phyloP scores from a whole-genome alignment of 257 asterid species.

The Gardenia jasminoides region DNA sequence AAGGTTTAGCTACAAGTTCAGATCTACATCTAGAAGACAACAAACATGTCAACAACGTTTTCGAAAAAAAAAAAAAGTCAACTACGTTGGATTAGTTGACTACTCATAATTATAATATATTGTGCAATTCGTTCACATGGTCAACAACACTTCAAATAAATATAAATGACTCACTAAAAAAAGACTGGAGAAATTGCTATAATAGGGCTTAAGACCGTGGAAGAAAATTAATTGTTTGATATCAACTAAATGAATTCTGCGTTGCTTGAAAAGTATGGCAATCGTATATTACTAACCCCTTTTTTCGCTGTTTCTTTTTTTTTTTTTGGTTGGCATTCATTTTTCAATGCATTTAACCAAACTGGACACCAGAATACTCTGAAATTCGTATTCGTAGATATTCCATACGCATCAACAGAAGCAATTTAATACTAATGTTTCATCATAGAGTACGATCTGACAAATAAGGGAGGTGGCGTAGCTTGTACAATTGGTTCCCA shows the following conservation, averaged over 20 bases:
- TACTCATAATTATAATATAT: too few relatives aligned
- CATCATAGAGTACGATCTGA: neutral
- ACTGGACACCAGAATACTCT: neutral
- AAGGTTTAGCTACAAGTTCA: neutral
- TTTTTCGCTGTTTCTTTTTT: too few relatives aligned
- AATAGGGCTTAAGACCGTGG: neutral
- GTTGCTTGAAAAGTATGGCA: too few relatives aligned
- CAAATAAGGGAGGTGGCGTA: neutral
- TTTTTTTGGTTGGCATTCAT: too few relatives aligned
- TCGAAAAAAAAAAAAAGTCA: too few relatives aligned
- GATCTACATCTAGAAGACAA: neutral
- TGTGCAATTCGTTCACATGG: too few relatives aligned
- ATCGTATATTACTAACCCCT: too few relatives aligned
- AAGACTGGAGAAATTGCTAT: neutral
- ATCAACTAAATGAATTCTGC: too few relatives aligned
- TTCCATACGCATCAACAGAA: neutral
- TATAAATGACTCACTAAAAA: neutral
- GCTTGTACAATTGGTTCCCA: neutral
- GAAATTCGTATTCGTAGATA: too few relatives aligned
- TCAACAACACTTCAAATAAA: neutral
- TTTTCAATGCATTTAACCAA: neutral
- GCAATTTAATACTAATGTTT: neutral
- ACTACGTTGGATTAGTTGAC: too few relatives aligned
- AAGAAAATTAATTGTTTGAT: too few relatives aligned
- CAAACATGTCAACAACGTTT: neutral